Evolutionary conservation across 2,329 filamentous ascomycete species (phyloP).

Genomic region (Fusarium coffeatum): DNA sequence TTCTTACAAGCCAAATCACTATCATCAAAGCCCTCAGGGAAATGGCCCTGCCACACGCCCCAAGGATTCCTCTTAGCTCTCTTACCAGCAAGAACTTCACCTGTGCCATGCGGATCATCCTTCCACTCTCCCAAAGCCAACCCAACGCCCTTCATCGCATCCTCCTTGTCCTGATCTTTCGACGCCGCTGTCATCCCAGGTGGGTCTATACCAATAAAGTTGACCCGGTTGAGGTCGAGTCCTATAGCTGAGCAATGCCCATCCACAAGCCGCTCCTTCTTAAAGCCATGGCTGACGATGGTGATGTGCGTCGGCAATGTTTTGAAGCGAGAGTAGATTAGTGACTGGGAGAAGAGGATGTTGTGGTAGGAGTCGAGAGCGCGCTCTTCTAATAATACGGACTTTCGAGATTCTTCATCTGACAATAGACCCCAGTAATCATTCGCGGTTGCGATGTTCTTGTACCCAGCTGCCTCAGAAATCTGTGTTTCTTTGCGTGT

Average conservation of each 20-base stretch:
- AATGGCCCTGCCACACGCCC: constrained; percentile 58
- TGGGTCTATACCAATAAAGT: constrained; percentile 74
- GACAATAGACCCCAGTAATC: constrained; percentile 58
- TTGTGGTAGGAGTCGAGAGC: constrained; percentile 91
- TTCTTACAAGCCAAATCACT: constrained; percentile 55
- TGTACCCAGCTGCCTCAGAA: constrained; percentile 74
- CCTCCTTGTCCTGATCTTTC: constrained; percentile 49
- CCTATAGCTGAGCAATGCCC: constrained; percentile 73
- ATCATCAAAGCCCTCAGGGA: constrained; percentile 50
- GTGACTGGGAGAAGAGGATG: constrained; percentile 76
- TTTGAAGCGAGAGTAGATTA: constrained; percentile 56
- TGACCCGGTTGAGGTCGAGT: constrained; percentile 59
- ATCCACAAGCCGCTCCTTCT: constrained; percentile 70
- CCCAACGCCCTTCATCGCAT: constrained; percentile 56
- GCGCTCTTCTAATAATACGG: constrained; percentile 71
- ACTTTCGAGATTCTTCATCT: constrained; percentile 1
- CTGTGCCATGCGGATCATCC: constrained; percentile 64
- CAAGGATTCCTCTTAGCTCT: constrained; percentile 63
- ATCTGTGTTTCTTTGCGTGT: constrained; percentile 68
- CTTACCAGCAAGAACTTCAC: constrained; percentile 59
- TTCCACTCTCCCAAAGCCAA: constrained; percentile 62
- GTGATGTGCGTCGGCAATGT: constrained; percentile 69
- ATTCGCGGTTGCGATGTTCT: constrained; percentile 62
- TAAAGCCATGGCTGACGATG: constrained; percentile 77
- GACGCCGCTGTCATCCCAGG: constrained; percentile 55